Conservation (phyloP, 805 yeast species). For the Danielozyma ontarioensis region DNA sequence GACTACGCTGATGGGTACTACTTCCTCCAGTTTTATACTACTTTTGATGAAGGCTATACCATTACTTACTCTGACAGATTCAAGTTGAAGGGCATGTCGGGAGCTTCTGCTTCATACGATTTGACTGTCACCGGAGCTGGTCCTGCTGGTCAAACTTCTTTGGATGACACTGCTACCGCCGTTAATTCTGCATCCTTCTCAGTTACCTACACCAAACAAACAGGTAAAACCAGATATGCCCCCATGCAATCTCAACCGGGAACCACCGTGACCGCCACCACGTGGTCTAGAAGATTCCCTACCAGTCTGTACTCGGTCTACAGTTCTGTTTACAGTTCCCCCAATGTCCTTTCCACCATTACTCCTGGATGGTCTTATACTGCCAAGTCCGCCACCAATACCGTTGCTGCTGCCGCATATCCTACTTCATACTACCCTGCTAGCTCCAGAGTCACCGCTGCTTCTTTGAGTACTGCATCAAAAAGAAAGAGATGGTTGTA, state of each 20-base stretch:
- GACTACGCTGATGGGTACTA: constrained; percentile 61
- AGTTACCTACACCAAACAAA: constrained; percentile 71
- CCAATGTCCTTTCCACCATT: constrained; percentile 52
- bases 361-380: constrained; percentile 86
- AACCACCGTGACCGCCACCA: constrained; percentile 54
- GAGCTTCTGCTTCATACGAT: constrained; percentile 48
- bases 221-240: constrained; percentile 75
- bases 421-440: constrained; percentile 69
- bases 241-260: constrained; percentile 94
- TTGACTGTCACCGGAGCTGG: constrained; percentile 13
- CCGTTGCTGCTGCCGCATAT: constrained; percentile 65
- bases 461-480: constrained; percentile 28
- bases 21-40: constrained; percentile 64
- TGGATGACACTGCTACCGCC: constrained; percentile 11
- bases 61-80: constrained; percentile 69
- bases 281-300: constrained; percentile 63
- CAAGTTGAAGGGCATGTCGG: constrained; percentile 65
- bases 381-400: constrained; percentile 56
- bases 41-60: constrained; percentile 32
- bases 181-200: constrained; percentile 47
- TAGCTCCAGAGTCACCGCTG: constrained; percentile 40
- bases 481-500: constrained; percentile 38
- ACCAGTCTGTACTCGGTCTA: constrained; percentile 60
- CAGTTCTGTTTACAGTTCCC: constrained; percentile 40
- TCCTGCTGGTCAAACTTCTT: too few species aligned